These are phyloP conservation scores for Wickerhamiella azymoides DNA, from an alignment of 805 yeast species.

Conservation along the genomic window DNA sequence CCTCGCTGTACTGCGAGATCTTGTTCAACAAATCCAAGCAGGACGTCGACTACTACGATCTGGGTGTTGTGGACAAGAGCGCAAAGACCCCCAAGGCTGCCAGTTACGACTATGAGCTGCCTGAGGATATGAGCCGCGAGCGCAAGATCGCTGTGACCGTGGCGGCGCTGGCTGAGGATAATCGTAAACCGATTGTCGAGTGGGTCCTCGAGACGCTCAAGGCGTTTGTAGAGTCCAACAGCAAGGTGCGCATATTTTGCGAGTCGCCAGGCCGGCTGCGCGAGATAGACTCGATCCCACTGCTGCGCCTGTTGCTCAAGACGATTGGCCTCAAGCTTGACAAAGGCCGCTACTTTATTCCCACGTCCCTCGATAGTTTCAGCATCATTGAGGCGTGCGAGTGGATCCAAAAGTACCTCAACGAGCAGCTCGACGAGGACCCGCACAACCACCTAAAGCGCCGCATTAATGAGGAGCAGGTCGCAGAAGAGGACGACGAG, in stretches of 20 bases:
- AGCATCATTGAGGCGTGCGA: constrained; percentile 27
- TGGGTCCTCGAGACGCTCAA: constrained; percentile 32
- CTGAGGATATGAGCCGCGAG: constrained; percentile 25
- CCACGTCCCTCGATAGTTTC: constrained; percentile 23
- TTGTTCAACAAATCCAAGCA: constrained; percentile 45
- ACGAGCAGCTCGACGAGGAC: constrained; percentile 25
- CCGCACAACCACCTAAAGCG: constrained; percentile 28
- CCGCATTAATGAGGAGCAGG: constrained; percentile 25
- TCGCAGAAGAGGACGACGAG: constrained; percentile 12
- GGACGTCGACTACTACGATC: constrained; percentile 38
- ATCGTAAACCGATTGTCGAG: constrained; percentile 31
- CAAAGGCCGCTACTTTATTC: constrained; percentile 31
- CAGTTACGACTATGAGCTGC: constrained; percentile 21
- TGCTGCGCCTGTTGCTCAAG: constrained; percentile 34
- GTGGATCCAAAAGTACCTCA: constrained; percentile 32
- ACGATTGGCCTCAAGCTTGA: constrained; percentile 33
- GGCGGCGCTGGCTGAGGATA: constrained; percentile 35
- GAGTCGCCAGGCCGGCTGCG: constrained; percentile 17
- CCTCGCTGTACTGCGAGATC: constrained; percentile 45
- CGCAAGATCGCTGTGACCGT: constrained; percentile 39
- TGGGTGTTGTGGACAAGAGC: constrained; percentile 37
- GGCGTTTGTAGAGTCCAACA: constrained; percentile 16
- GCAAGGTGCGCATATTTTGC: constrained; percentile 15
- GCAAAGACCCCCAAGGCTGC: constrained; percentile 10
- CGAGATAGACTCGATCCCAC: constrained; percentile 34